Conservation (phyloP, 148 eudicot genomes). For the Rhododendron kiyosumense region DNA sequence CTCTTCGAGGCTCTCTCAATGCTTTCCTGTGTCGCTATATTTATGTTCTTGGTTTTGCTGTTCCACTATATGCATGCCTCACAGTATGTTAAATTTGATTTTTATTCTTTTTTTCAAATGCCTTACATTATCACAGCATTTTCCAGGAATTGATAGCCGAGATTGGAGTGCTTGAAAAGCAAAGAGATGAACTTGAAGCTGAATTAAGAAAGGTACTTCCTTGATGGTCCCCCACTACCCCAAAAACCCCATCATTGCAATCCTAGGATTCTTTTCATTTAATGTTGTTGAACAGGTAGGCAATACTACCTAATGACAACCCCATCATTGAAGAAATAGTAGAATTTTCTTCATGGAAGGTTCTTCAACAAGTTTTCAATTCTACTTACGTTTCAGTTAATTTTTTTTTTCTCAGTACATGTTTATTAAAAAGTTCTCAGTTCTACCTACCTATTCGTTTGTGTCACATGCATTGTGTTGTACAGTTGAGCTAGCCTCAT, state of each 20-base stretch:
- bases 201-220: slow-evolving; percentile 33
- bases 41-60: neutral
- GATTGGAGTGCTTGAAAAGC: slow-evolving; percentile 34
- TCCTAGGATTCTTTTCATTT: neutral
- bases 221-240: neutral
- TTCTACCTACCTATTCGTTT: neutral
- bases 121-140: slow-evolving; percentile 8
- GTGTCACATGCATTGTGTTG: neutral
- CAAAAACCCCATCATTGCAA: neutral
- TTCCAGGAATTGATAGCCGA: slow-evolving; percentile 39
- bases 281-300: neutral
- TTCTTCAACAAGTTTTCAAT: neutral
- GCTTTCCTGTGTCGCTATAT: neutral
- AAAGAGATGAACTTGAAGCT: slow-evolving; percentile 39
- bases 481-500: neutral
- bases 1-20: neutral
- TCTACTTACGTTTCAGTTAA: neutral
- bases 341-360: neutral
- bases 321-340: neutral
- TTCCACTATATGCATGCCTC: neutral
- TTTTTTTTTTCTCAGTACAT: neutral
- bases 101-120: neutral
- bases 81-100: neutral
- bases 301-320: neutral
- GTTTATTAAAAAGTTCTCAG: neutral